A percentile compares a stretch with the other conserved stretches of the same genome.
Evolutionary conservation across 164 flowering plant genomes (phyloP).

Genomic region (Kalanchoe fedtschenkoi): DNA sequence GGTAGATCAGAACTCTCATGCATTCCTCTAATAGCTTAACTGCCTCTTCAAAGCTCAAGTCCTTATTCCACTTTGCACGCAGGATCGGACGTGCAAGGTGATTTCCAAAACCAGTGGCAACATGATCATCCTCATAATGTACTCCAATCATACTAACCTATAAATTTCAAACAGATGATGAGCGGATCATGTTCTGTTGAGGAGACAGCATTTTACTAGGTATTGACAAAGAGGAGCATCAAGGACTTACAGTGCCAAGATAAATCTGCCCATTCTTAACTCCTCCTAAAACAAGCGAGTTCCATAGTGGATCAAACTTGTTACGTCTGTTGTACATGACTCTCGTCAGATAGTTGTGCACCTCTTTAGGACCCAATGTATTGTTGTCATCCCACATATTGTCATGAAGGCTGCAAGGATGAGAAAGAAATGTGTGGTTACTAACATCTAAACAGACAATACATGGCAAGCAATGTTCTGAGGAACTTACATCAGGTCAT

Average conservation of each 20-base stretch:
- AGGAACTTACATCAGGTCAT: conserved; percentile 74
- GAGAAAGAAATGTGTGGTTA: background rate
- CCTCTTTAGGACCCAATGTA: conserved; percentile 88
- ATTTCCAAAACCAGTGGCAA: conserved; percentile 97
- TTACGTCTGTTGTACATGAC: conserved; percentile 68
- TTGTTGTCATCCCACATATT: conserved; percentile 99
- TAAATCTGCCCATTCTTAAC: conserved; percentile 32
- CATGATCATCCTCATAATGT: conserved; percentile 76
- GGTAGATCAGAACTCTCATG: conserved; percentile 85
- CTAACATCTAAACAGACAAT: background rate
- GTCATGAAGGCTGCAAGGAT: conserved; percentile 55
- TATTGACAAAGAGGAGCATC: background rate
- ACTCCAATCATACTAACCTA: conserved; percentile 97
- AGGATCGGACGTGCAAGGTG: conserved; percentile 92
- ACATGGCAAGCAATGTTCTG: background rate
- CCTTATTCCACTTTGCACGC: conserved; percentile 82
- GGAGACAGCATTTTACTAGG: background rate
- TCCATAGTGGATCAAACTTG: conserved; percentile 83
- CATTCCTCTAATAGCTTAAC: conserved; percentile 88
- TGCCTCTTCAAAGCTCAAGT: conserved; percentile 86
- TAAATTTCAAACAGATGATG: background rate
- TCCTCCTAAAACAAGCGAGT: conserved; percentile 90
- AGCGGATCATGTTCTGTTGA: background rate
- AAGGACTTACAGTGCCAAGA: conserved; percentile 68
- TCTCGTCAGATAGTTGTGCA: conserved; percentile 71